phyloP scores from a whole-genome alignment of 2,329 filamentous ascomycete species.

The Microdochium paspali region DNA sequence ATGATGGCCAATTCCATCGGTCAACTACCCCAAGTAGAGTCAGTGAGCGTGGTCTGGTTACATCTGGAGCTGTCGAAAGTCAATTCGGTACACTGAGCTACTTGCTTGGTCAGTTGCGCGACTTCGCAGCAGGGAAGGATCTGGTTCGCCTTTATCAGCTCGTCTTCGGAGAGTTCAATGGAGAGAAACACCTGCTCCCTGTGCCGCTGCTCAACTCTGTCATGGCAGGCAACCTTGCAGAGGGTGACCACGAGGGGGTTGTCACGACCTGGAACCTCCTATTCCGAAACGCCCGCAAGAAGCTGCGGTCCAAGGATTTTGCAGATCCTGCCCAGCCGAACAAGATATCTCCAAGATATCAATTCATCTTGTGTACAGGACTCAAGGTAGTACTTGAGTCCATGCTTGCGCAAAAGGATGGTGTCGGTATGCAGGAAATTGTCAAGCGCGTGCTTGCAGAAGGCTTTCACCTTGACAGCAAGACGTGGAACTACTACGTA shows the following conservation, averaged over 20 bases:
- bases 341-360: slow-evolving; percentile 34
- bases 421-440: slow-evolving; percentile 35
- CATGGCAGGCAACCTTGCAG: slow-evolving; percentile 56
- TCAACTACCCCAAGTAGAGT: slow-evolving; percentile 4
- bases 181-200: slow-evolving; percentile 29
- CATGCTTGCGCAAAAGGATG: slow-evolving; percentile 28
- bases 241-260: slow-evolving; percentile 50
- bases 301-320: slow-evolving; percentile 23
- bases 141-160: slow-evolving; percentile 45
- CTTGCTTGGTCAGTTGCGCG: slow-evolving; percentile 29
- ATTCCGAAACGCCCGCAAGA: slow-evolving; percentile 39
- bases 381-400: slow-evolving; percentile 39
- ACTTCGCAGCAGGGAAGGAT: slow-evolving; percentile 44
- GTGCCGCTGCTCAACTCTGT: slow-evolving; percentile 50
- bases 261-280: slow-evolving; percentile 57
- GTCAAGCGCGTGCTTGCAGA: slow-evolving; percentile 46
- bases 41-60: slow-evolving; percentile 14
- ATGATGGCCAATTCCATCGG: not conserved
- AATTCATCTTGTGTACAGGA: slow-evolving; percentile 42
- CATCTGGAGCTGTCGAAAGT: slow-evolving; percentile 8
- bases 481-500: slow-evolving; percentile 75
- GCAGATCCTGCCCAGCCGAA: slow-evolving; percentile 1
- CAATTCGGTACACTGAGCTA: slow-evolving; percentile 31
- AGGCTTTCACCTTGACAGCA: slow-evolving; percentile 67
- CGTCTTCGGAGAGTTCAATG: slow-evolving; percentile 23